A percentile compares a stretch with the other conserved stretches of the same genome.
Evolutionary conservation across 2,329 filamentous ascomycete species (phyloP).

Genomic region (Aspergillus clavatus): DNA sequence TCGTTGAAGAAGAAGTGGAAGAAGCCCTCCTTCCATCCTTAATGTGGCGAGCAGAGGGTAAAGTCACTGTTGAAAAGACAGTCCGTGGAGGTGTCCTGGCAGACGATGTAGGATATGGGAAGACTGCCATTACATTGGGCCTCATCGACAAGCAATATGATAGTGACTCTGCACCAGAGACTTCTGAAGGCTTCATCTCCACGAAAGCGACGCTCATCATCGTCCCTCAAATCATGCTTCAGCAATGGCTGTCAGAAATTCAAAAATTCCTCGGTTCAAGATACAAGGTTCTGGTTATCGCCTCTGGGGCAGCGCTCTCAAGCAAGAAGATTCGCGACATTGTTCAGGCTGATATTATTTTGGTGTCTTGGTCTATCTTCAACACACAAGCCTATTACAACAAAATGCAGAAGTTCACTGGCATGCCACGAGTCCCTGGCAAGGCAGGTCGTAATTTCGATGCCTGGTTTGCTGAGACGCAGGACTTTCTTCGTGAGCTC

Average conservation of each 20-base stretch:
- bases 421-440: constrained; percentile 38
- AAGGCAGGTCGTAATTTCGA: constrained; percentile 47
- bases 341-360: constrained; percentile 49
- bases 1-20: constrained; percentile 53
- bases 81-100: constrained; percentile 59
- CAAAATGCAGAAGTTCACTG: constrained; percentile 48
- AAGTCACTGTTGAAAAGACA: constrained; percentile 24
- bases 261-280: constrained; percentile 44
- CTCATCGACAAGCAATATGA: constrained; percentile 48
- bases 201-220: constrained; percentile 57
- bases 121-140: constrained; percentile 57
- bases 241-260: constrained; percentile 57
- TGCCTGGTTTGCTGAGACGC: constrained; percentile 50
- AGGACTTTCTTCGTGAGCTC: constrained; percentile 39
- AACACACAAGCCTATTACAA: constrained; percentile 46
- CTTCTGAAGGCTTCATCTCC: constrained; percentile 31
- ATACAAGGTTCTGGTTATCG: constrained; percentile 46
- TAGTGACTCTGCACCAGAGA: constrained; percentile 4
- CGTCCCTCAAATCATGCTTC: constrained; percentile 50
- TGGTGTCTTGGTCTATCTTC: constrained; percentile 52
- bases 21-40: constrained; percentile 50
- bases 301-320: constrained; percentile 36
- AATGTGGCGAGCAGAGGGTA: constrained; percentile 56
- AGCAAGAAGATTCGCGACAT: constrained; percentile 43
- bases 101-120: constrained; percentile 63